Evolutionary conservation across 2,329 filamentous ascomycete genomes (phyloP).

Genomic region (Fusarium protoensiforme): DNA sequence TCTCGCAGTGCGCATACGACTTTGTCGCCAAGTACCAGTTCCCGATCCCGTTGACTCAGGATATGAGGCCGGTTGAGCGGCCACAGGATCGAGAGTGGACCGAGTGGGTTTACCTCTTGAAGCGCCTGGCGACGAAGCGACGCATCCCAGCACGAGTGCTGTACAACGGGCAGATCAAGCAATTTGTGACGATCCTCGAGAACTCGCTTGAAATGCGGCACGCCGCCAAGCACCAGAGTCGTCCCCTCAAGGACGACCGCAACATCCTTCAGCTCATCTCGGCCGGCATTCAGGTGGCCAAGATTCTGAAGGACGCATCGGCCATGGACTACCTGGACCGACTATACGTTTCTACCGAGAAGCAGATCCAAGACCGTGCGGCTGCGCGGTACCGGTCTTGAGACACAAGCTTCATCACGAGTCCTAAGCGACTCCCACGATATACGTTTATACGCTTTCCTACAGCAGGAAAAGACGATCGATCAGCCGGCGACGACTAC

Average conservation of each 20-base stretch:
- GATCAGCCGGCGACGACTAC: conserved; percentile 41
- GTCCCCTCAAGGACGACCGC: conserved; percentile 87
- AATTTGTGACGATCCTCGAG: conserved; percentile 87
- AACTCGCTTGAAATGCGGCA: conserved; percentile 91
- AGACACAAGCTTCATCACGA: conserved; percentile 35
- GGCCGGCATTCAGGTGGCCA: conserved; percentile 87
- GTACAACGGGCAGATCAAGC: conserved; percentile 92
- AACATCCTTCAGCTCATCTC: conserved; percentile 90
- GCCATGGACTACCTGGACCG: conserved; percentile 86
- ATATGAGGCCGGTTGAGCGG: conserved; percentile 80
- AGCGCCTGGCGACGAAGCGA: conserved; percentile 85
- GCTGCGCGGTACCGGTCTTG: conserved; percentile 48
- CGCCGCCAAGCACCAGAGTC: conserved; percentile 83
- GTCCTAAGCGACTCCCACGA: conserved; percentile 42
- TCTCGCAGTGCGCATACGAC: conserved; percentile 88
- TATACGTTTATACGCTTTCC: conserved; percentile 42
- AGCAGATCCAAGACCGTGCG: conserved; percentile 77
- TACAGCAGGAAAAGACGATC: conserved; percentile 35
- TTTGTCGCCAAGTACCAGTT: conserved; percentile 94
- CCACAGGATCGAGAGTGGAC: conserved; percentile 88
- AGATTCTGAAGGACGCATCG: conserved; percentile 84
- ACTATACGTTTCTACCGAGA: conserved; percentile 85
- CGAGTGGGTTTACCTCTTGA: conserved; percentile 90
- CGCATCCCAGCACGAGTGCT: conserved; percentile 85
- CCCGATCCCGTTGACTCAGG: conserved; percentile 83